Evolutionary conservation across 345 rosid genomes (phyloP).

Genomic region (Hibiscus tridactylites): DNA sequence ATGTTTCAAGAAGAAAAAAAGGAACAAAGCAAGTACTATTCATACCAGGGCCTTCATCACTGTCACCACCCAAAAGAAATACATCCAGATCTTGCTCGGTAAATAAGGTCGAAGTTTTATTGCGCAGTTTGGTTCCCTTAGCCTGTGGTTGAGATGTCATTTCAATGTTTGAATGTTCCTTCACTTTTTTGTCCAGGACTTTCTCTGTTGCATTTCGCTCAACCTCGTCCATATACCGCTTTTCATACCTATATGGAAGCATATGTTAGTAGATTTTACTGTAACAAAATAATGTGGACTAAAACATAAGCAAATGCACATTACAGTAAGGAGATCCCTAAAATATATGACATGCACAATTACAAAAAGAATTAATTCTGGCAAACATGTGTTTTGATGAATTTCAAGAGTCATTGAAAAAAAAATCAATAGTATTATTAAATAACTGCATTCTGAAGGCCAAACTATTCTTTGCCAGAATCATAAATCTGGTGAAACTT

Average conservation of each 20-base stretch:
- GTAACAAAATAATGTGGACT: not conserved
- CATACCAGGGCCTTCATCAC: conserved; percentile 51
- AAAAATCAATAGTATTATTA: not conserved
- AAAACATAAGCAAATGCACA: not conserved
- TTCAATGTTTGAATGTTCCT: conserved; percentile 18
- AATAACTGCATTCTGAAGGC: not conserved
- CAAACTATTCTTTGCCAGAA: not conserved
- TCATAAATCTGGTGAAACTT: not conserved
- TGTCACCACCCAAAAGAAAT: conserved; percentile 60
- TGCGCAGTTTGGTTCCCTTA: conserved; percentile 20
- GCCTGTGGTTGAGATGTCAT: conserved; percentile 20
- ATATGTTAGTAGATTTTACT: not conserved
- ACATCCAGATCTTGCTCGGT: conserved; percentile 49
- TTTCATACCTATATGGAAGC: conserved; percentile 37
- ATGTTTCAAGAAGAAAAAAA: not conserved
- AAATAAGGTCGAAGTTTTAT: conserved; percentile 27
- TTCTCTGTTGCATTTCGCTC: conserved; percentile 22
- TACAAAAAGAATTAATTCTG: not conserved
- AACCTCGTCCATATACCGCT: conserved; percentile 34
- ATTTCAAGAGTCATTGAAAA: not conserved
- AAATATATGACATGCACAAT: not conserved
- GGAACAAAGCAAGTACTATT: not conserved
- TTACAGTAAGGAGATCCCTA: not conserved
- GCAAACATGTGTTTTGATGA: not conserved
- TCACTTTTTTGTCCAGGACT: conserved; percentile 15